These are phyloP conservation scores for Sicyos baderoa DNA, from an alignment of 306 rosid species.

Conservation along the genomic window DNA sequence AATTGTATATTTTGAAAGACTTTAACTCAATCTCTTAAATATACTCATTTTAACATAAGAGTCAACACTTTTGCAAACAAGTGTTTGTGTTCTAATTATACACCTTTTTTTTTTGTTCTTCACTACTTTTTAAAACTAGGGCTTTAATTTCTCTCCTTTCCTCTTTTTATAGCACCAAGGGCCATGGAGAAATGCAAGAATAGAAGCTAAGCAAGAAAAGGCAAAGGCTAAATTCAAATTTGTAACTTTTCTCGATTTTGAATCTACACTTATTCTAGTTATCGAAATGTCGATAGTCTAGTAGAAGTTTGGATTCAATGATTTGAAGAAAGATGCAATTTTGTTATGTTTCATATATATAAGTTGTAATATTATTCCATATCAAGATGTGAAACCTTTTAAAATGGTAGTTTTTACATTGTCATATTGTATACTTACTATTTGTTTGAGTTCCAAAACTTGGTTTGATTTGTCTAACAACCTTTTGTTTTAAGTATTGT, in stretches of 20 bases:
- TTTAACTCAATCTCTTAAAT: no score
- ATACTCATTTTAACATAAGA: no score
- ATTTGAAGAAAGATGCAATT: background rate
- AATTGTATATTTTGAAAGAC: no score
- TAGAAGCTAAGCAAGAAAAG: constrained; percentile 40
- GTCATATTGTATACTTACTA: constrained; percentile 33
- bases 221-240: constrained; percentile 24
- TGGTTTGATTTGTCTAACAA: constrained; percentile 17
- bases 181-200: constrained; percentile 89
- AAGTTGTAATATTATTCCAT: constrained; percentile 2
- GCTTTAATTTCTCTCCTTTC: background rate
- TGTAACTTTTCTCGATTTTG: constrained; percentile 24
- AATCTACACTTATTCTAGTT: background rate
- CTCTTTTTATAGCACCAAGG: constrained; percentile 62
- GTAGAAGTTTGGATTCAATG: constrained; percentile 17
- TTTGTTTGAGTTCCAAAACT: constrained; percentile 4
- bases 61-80: no score
- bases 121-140: background rate
- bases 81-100: no score
- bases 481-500: background rate
- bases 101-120: background rate
- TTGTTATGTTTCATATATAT: background rate
- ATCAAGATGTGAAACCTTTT: constrained; percentile 21
- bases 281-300: constrained; percentile 30
- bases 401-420: constrained; percentile 19